Evolutionary conservation across 2,329 filamentous ascomycete species (phyloP).

Genomic region (Dryadomyces quercivorus): DNA sequence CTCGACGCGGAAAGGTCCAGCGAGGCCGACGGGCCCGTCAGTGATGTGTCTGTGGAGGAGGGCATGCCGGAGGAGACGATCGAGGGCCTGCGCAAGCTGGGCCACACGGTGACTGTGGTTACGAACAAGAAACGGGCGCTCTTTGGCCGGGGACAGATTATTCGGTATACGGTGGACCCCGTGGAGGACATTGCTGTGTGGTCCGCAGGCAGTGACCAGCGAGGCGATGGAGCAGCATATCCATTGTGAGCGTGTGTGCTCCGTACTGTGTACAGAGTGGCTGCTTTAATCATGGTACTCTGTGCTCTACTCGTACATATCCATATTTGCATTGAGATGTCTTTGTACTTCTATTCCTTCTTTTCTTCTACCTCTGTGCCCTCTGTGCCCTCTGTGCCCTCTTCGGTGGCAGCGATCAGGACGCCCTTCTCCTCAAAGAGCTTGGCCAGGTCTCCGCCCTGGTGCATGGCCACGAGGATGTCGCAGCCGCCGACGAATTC

Average conservation of each 20-base stretch:
- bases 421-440: constrained; percentile 85
- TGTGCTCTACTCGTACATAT: too few species aligned
- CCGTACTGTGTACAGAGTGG: background rate
- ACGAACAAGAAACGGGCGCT: constrained; percentile 50
- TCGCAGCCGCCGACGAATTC: constrained; percentile 98
- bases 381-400: constrained; percentile 29
- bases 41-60: constrained; percentile 68
- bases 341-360: constrained; percentile 15
- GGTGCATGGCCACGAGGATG: constrained; percentile 93
- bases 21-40: constrained; percentile 42
- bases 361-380: constrained; percentile 20
- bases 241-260: constrained; percentile 24
- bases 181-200: constrained; percentile 60
- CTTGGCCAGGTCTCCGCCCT: constrained; percentile 86
- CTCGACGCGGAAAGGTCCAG: constrained; percentile 64
- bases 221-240: constrained; percentile 67
- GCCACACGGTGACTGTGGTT: constrained; percentile 62
- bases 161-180: constrained; percentile 60
- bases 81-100: constrained; percentile 53
- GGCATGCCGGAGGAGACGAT: constrained; percentile 60
- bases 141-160: constrained; percentile 83
- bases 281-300: too few species aligned
- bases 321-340: background rate
- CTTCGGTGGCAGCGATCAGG: constrained; percentile 44
- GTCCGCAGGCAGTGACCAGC: constrained; percentile 78